Evolutionary conservation across 75 land plant genomes (phyloP), one percentile per base, ranked within the genome.

Genomic region (Gnetum montanum): DNA sequence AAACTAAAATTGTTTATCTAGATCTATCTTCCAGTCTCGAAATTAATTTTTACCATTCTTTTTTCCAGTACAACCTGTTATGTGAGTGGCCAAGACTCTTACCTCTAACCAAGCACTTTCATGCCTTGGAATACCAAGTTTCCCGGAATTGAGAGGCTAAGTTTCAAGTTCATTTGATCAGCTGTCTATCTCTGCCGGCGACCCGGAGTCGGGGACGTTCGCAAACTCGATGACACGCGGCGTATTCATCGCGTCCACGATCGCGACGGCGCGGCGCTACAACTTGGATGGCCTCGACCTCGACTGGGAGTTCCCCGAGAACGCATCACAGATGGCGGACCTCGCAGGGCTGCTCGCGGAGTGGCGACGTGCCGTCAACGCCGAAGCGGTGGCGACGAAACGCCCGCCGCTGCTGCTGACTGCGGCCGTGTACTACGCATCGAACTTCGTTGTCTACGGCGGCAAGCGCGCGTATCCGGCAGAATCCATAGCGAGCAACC

Each of bases 281-380:
- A 43, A 51, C 0, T 77, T 77, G 27, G 67, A 77, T 36, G 80
- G 78, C 11, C 44, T 77, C 13, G 71, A 77, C 34, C 54, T 77
- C n/a, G 66, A 59, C 29, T 77, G 71, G 78, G 72, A 67, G 19
- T 77, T 67, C 47, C 80, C 77, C 19, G 3, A 41, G 4, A 51
- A 45, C 7, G 8, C 54, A 6, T 5, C 20, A 1, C 71, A 76
- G 49, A 71, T 77, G 81, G 50, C 34, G 34, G 63, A 71, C 23
- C 26, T 67, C 16, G 83, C 59, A 1, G 2, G 8, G 6, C 36
- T 76, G 33, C 31, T 76, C 6, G 8, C 34, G 34, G 81, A 80
- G 38, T 76, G 71, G 81, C 44, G 71, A 44, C 54, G 57, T 8
- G 38, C 27, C 5, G 58, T 56, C 3, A 40, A 34, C 13, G 28